Conservation (phyloP, 768 basidiomycete species). For the Baorangia bicolor region DNA sequence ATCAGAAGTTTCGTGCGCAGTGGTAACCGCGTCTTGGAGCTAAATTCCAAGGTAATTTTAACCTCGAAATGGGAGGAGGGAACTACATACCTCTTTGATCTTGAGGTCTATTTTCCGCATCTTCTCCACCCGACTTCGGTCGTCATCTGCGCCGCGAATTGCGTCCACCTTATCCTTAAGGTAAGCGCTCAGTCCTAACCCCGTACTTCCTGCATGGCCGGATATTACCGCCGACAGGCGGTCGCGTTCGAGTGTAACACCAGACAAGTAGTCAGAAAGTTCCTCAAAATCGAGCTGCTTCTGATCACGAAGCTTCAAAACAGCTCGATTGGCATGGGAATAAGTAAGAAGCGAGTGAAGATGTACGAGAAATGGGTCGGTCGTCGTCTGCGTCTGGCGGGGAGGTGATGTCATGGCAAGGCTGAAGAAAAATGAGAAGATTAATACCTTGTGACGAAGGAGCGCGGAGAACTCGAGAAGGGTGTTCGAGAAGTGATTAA, state of each 20-base stretch:
- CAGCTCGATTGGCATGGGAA: slow-evolving; percentile 89
- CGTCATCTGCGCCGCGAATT: slow-evolving; percentile 89
- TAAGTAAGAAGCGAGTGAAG: slow-evolving; percentile 93
- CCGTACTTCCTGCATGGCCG: slow-evolving; percentile 84
- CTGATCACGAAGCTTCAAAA: slow-evolving; percentile 93
- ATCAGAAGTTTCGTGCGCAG: slow-evolving; percentile 92
- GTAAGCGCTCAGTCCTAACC: slow-evolving; percentile 85
- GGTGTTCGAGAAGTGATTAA: slow-evolving; percentile 96
- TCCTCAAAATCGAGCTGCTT: slow-evolving; percentile 99
- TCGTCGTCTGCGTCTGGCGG: slow-evolving; percentile 78
- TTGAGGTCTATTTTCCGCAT: slow-evolving; percentile 90
- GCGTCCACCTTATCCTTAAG: slow-evolving; percentile 91
- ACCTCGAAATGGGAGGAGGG: neutral
- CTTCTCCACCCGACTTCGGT: slow-evolving; percentile 87
- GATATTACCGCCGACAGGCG: slow-evolving; percentile 85
- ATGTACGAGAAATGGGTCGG: slow-evolving; percentile 88
- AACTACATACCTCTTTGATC: slow-evolving; percentile 81
- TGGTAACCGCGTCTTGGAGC: slow-evolving; percentile 96
- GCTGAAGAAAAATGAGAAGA: neutral
- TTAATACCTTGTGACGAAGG: slow-evolving; percentile 73
- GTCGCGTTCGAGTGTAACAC: slow-evolving; percentile 92
- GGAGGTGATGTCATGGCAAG: neutral
- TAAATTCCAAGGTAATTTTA: slow-evolving; percentile 31
- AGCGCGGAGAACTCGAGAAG: slow-evolving; percentile 92
- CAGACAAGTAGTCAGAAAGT: slow-evolving; percentile 89